These are phyloP conservation scores for Eimeria acervulina DNA, from an alignment of 169 alveolate genomes.

Conservation along the genomic window DNA sequence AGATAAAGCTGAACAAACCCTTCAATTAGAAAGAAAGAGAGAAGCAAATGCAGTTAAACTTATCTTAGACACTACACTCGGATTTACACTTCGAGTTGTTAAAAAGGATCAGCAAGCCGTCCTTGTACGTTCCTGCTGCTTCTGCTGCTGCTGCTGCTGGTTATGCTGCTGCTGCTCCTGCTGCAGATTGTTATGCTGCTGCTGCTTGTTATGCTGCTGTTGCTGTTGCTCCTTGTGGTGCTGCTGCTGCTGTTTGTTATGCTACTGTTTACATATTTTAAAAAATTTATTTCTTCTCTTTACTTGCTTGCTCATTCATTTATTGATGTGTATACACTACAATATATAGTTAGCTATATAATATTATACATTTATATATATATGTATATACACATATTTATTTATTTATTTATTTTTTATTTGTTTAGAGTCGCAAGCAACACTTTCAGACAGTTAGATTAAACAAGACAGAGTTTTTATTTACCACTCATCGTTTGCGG, in stretches of 20 bases:
- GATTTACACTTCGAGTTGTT: slow-evolving; percentile 93
- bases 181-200: no score
- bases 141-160: no score
- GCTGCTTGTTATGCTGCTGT: no score
- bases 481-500: slow-evolving; percentile 92
- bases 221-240: no score
- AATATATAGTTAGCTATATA: no score
- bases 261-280: no score
- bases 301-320: not conserved
- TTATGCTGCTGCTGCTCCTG: no score
- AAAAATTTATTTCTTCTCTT: no score
- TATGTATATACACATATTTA: no score
- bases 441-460: slow-evolving; percentile 88
- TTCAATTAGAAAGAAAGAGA: slow-evolving; percentile 88
- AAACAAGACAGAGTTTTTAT: slow-evolving; percentile 93
- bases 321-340: no score
- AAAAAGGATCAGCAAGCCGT: slow-evolving; percentile 90
- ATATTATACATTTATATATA: not conserved
- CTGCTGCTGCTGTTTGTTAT: not conserved
- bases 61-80: slow-evolving; percentile 90
- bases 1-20: slow-evolving; percentile 86
- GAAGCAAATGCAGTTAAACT: slow-evolving; percentile 87
- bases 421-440: slow-evolving; percentile 59
- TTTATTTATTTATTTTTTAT: no score
- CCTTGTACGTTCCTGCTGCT: no score